Conservation (phyloP, 352 stramenopile species). For the Globisporangium nodosum region DNA sequence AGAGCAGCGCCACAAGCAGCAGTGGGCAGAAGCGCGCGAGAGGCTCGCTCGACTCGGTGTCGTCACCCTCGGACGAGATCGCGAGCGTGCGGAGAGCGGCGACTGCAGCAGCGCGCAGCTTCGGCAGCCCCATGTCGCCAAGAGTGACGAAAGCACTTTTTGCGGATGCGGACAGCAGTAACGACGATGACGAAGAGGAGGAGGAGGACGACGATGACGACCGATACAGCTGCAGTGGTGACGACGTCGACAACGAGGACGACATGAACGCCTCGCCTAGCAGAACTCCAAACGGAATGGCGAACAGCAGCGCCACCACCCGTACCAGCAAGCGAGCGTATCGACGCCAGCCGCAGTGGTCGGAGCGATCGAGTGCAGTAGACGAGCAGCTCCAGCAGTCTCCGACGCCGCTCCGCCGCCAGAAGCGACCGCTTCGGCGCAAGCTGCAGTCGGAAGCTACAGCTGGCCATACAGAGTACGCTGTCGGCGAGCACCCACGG, state of each 20-base stretch:
- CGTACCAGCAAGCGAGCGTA: no score
- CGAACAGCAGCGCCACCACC: no score
- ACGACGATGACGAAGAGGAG: slow-evolving; percentile 21
- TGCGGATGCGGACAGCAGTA: slow-evolving; percentile 18
- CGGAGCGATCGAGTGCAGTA: no score
- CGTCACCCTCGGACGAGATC: not conserved
- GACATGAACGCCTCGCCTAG: not conserved
- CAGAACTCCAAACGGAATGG: no score
- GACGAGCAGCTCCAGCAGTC: no score
- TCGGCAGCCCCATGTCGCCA: slow-evolving; percentile 6
- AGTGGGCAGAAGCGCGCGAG: slow-evolving; percentile 9
- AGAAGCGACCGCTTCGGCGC: no score
- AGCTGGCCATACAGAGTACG: no score
- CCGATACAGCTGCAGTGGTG: not conserved
- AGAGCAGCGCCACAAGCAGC: slow-evolving; percentile 5
- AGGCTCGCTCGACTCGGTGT: not conserved
- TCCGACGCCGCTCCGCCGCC: no score
- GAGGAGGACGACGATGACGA: not conserved
- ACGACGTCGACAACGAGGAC: slow-evolving; percentile 2
- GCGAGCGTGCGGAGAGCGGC: not conserved
- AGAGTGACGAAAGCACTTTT: slow-evolving; percentile 30
- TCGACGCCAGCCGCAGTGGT: no score
- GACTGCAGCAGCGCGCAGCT: not conserved
- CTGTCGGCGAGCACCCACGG: no score
- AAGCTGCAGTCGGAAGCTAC: no score